Evolutionary conservation across 352 stramenopile genomes (phyloP).

Genomic region (Globisporangium recalcitrans): DNA sequence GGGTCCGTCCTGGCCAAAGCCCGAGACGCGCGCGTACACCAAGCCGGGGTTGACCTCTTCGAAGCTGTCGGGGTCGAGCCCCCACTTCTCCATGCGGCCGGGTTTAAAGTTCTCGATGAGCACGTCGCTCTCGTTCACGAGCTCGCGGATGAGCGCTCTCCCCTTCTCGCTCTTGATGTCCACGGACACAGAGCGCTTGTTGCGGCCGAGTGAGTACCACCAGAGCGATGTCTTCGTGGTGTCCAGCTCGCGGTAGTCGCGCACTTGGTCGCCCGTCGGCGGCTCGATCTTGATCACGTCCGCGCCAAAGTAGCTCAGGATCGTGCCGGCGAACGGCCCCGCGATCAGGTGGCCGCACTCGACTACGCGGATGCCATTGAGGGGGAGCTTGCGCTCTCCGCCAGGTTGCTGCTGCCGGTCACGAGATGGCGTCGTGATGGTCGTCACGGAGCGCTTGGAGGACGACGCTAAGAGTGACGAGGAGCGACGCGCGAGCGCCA

Average conservation of each 20-base stretch:
- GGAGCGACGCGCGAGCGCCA: background rate
- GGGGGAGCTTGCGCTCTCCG: slow-evolving; percentile 29
- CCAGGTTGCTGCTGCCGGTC: background rate
- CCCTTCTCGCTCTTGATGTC: slow-evolving; percentile 75
- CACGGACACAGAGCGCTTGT: slow-evolving; percentile 82
- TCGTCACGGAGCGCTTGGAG: slow-evolving; percentile 14
- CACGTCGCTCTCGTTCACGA: slow-evolving; percentile 74
- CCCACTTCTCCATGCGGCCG: slow-evolving; percentile 86
- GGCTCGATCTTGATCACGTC: slow-evolving; percentile 90
- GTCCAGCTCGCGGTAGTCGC: slow-evolving; percentile 75
- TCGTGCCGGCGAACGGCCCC: slow-evolving; percentile 74
- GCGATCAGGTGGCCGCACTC: slow-evolving; percentile 81
- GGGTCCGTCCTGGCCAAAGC: slow-evolving; percentile 78
- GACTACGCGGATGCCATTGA: slow-evolving; percentile 68
- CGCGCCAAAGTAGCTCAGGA: slow-evolving; percentile 86
- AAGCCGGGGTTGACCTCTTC: slow-evolving; percentile 70
- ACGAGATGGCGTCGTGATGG: background rate
- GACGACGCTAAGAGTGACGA: background rate
- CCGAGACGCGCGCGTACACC: slow-evolving; percentile 81
- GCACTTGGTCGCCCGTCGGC: slow-evolving; percentile 77
- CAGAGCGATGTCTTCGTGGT: slow-evolving; percentile 72
- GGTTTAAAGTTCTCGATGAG: slow-evolving; percentile 88
- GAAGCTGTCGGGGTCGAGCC: slow-evolving; percentile 70
- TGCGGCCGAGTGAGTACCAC: slow-evolving; percentile 87
- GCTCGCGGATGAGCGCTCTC: slow-evolving; percentile 57